Percentiles rank a stretch among this genome's conserved stretches.
Conservation (phyloP, 345 rosid genomes). For the Pistacia integerrima region DNA sequence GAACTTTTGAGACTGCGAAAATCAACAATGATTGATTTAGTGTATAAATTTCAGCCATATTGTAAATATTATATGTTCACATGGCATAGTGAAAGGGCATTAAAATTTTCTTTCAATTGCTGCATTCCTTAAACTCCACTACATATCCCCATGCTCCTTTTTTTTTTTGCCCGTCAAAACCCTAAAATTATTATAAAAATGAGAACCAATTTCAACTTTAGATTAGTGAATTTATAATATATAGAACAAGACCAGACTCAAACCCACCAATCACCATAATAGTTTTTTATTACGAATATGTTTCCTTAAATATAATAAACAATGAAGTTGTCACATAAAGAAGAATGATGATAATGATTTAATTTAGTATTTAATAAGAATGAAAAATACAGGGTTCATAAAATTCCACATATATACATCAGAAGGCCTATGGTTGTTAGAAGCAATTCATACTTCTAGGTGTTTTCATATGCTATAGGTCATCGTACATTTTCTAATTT, state of each 20-base stretch:
- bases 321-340: background rate
- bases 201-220: background rate
- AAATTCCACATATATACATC: background rate
- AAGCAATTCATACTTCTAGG: background rate
- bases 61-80: background rate
- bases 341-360: background rate
- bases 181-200: background rate
- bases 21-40: constrained; percentile 14
- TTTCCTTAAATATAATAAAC: background rate
- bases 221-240: background rate
- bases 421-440: background rate
- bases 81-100: background rate
- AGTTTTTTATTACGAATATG: background rate
- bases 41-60: background rate
- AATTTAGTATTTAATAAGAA: background rate
- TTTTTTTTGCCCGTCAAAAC: background rate
- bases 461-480: background rate
- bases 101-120: background rate
- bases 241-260: background rate
- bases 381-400: background rate
- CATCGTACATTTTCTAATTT: background rate
- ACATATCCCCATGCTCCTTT: background rate
- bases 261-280: background rate
- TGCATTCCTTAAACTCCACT: background rate
- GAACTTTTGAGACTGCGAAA: constrained; percentile 11